Percentiles rank a stretch among this genome's conserved stretches.
phyloP scores from a whole-genome alignment of 495 filamentous ascomycete species.

The Podospora tetraspora region DNA sequence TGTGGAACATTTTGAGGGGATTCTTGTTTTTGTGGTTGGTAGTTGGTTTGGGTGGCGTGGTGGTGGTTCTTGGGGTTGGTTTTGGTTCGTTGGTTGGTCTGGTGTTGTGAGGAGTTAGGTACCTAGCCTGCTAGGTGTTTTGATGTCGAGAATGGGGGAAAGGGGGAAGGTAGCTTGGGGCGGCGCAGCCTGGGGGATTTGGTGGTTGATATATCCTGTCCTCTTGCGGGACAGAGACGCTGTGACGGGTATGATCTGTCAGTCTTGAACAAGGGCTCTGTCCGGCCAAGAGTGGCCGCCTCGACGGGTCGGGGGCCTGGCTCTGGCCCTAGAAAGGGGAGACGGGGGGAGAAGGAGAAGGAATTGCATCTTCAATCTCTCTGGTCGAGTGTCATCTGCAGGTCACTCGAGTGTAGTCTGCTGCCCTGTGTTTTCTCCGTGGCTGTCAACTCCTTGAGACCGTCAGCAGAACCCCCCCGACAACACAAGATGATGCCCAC shows the following conservation, averaged over 20 bases:
- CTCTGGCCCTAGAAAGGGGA: no score
- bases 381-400: background rate
- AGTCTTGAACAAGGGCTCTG: background rate
- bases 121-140: background rate
- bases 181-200: background rate
- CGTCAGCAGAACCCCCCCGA: no score
- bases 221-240: background rate
- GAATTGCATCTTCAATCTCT: background rate
- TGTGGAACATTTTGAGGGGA: background rate
- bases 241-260: background rate
- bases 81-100: background rate
- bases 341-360: no score
- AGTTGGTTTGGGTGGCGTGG: no score
- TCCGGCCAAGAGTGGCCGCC: background rate
- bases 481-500: background rate
- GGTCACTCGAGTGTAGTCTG: no score
- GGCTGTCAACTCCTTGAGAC: background rate
- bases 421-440: no score
- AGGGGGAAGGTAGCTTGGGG: background rate
- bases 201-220: background rate
- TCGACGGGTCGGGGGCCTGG: no score
- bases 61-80: background rate
- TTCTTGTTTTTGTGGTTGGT: background rate
- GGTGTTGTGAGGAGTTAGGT: background rate
- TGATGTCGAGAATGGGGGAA: background rate